Base-by-base conservation (phyloP, 139 green algal genomes). In the Penium margaritaceum region DNA sequence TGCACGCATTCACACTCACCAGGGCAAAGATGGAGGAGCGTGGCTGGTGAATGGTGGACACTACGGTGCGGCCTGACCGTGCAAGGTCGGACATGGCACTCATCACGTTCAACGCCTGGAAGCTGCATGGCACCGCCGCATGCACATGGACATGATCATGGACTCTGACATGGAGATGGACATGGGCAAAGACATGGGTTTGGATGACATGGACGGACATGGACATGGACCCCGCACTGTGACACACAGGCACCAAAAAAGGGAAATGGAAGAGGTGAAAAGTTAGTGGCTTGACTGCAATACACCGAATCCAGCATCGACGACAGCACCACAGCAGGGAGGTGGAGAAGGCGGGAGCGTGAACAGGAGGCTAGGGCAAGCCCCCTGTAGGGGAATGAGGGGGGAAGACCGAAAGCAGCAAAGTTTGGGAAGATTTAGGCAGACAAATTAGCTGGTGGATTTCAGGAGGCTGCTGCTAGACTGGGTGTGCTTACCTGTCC, bases 91-190 rank as follows among this genome's bases (percentile, higher is more conserved):
- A 47, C 24, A 83, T 29, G 0, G 64, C 83, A 6, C 79, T 78
- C 70, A 83, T 73, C 51, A 83, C 77, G 34, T 83, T 83, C 6
- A 84, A 68, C 14, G 77, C 51, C 58, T 83, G 77, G 37, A 83
- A 83, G 35, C 71, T 82, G 61, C 32, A 6, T 27, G 9, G 9
- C 41, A 12, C 41, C 41, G 12, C 41, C 41, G 9, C 9, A 9
- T 12, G 41, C 41, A 9, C 41, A 51, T 9, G 41, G 41, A 21
- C 9, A 51, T 9, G 41, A 51, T 12, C 12, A 51, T 51, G 12
- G 9, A 51, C 12, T 51, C 9, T 21, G 41, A 51, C 9, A 9
- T 51, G 9, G 9, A 21, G 12, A 12, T 51, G 12, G 9, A 12
- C 41, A 51, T 12, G 12, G 12, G 12, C 41, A 51, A 9, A 51